Base-by-base conservation (phyloP, 495 filamentous ascomycete genomes). In the Penicillium paxilli region DNA sequence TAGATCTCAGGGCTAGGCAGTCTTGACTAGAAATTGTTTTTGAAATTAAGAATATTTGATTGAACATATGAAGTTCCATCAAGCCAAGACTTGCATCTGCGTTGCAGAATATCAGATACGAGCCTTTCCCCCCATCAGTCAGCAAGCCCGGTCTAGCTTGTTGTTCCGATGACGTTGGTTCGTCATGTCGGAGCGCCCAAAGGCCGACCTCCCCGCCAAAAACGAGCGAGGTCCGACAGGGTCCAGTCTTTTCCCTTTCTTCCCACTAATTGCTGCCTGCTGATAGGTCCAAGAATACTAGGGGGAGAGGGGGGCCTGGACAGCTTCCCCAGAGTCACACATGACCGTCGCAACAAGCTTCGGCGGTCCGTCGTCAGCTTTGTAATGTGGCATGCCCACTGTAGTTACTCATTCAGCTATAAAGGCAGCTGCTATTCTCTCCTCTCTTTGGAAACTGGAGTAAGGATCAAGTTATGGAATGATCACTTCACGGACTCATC, bases 101-200 rank as follows among this genome's bases (percentile, higher is more conserved):
- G n/a, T n/a, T n/a, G n/a, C n/a, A n/a, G n/a, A n/a, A n/a, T n/a
- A n/a, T 12, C n/a, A 4, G n/a, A 32, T 32, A 32, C 30, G 30
- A 32, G 30, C 30, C n/a, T n/a, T 19, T 11, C 5, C 5, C n/a
- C 35, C 5, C 28, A 47, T 57, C 38, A 47, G 48, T 60, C 60
- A 64, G 57, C 54, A 60, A 54, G 48, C 20, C 47, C 37, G 60
- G 51, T 52, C 60, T 45, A 47, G 60, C 46, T 22, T 32, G n/a
- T 7, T 41, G 20, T 28, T 37, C 44, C 47, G 22, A 64, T 64
- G 61, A 64, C 61, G 61, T 63, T 37, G 12, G 17, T 25, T 59
- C 44, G 52, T 51, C 21, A 24, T 45, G 16, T 35, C 49, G 54
- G 50, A 51, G 35, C 20, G n/a, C 54, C 58, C 44, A 55, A 51